phyloP scores from a whole-genome alignment of 257 asterid species.

The Penstemon newberryi region DNA sequence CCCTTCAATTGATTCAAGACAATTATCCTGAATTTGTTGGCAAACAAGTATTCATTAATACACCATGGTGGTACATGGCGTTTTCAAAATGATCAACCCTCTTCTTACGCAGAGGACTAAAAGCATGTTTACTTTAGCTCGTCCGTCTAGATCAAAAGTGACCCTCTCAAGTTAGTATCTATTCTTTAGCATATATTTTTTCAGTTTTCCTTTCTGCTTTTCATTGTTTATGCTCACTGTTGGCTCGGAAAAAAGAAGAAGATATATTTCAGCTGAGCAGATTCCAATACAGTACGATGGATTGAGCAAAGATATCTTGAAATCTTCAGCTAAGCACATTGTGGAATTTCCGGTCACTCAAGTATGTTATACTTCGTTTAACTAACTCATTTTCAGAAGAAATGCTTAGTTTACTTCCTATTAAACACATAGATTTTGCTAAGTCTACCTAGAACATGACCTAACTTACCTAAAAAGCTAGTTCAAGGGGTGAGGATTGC shows the following conservation, averaged over 20 bases:
- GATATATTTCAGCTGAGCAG: slow-evolving; percentile 25
- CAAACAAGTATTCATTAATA: slow-evolving; percentile 47
- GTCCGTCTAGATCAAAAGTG: slow-evolving; percentile 33
- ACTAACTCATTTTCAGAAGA: no score
- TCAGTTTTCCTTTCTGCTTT: no score
- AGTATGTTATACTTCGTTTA: slow-evolving; percentile 1
- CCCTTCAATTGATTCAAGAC: slow-evolving; percentile 41
- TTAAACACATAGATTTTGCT: no score
- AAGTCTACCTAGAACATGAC: no score
- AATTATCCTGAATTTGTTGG: slow-evolving; percentile 48
- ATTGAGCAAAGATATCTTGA: slow-evolving; percentile 29
- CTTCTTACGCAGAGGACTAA: slow-evolving; percentile 38
- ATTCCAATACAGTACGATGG: slow-evolving; percentile 37
- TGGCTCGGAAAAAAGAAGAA: no score
- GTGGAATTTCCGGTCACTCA: slow-evolving; percentile 36
- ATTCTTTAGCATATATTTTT: not conserved
- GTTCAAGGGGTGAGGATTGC: no score
- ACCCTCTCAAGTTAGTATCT: slow-evolving; percentile 38
- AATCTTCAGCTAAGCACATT: slow-evolving; percentile 34
- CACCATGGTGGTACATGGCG: slow-evolving; percentile 47
- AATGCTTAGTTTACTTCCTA: no score
- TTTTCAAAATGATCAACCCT: slow-evolving; percentile 40
- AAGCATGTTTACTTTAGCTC: slow-evolving; percentile 39
- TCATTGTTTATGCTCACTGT: no score
- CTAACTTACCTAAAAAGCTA: no score